phyloP scores from a whole-genome alignment of 2,329 filamentous ascomycete species.

The Rhynchosporium secalis region DNA sequence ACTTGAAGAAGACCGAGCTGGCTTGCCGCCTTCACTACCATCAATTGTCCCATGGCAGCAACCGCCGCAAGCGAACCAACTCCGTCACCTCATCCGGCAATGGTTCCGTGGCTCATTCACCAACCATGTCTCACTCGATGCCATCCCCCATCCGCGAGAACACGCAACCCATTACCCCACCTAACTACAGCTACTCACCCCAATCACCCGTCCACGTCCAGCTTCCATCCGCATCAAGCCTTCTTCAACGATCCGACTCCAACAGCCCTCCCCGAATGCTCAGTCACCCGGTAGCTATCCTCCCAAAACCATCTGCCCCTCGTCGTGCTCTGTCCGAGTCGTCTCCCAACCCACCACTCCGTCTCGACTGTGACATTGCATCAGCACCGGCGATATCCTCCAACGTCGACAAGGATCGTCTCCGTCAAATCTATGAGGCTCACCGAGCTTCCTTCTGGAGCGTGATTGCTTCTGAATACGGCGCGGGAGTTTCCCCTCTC shows the following conservation, averaged over 20 bases:
- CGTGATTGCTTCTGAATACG: constrained; percentile 70
- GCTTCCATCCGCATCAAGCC: constrained; percentile 49
- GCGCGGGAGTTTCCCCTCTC: constrained; percentile 58
- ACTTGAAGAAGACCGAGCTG: constrained; percentile 84
- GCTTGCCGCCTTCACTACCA: constrained; percentile 87
- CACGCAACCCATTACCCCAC: constrained; percentile 35
- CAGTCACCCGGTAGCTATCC: constrained; percentile 56
- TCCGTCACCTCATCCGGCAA: constrained; percentile 69
- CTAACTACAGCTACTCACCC: constrained; percentile 43
- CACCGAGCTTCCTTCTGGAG: constrained; percentile 74
- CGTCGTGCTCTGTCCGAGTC: constrained; percentile 47
- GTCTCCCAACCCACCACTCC: constrained; percentile 45
- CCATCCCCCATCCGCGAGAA: constrained; percentile 53
- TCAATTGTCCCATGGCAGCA: constrained; percentile 79
- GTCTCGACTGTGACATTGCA: constrained; percentile 58
- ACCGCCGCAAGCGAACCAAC: constrained; percentile 73
- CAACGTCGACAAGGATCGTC: constrained; percentile 58
- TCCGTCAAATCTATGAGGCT: constrained; percentile 68
- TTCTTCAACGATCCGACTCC: constrained; percentile 54
- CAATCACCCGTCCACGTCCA: constrained; percentile 37
- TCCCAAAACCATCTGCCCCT: constrained; percentile 62
- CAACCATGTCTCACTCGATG: constrained; percentile 49
- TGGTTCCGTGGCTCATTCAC: constrained; percentile 49
- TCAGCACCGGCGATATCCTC: constrained; percentile 43
- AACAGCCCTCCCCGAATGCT: constrained; percentile 47